These are phyloP conservation scores for Brettanomyces naardenensis DNA, from an alignment of 805 yeast genomes.

Conservation along the genomic window DNA sequence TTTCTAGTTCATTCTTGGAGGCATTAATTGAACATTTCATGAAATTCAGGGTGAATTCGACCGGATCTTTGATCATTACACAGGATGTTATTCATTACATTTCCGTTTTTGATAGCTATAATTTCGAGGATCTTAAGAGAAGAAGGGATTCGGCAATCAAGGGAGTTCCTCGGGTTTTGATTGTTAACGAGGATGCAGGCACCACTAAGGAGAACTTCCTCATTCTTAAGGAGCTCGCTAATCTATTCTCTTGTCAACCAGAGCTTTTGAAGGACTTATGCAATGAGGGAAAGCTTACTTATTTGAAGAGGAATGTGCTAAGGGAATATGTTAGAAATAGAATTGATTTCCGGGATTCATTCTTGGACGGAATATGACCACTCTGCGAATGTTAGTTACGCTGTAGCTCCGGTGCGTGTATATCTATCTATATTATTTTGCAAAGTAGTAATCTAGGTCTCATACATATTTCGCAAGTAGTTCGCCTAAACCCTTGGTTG, in stretches of 20 bases:
- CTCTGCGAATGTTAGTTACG: neutral
- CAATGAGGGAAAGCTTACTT: conserved; percentile 70
- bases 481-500: neutral
- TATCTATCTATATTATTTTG: conserved; percentile 4
- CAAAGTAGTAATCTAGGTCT: neutral
- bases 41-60: conserved; percentile 65
- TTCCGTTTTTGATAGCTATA: conserved; percentile 17
- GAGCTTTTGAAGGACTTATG: conserved; percentile 70
- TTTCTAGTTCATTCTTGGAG: conserved; percentile 29
- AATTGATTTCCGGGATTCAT: conserved; percentile 54
- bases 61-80: conserved; percentile 77
- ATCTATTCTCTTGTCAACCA: conserved; percentile 78
- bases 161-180: conserved; percentile 12
- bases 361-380: conserved; percentile 23
- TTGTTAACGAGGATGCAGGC: neutral
- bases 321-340: conserved; percentile 62
- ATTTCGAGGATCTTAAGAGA: conserved; percentile 5
- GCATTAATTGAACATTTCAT: conserved; percentile 64
- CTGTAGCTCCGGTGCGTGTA: too few relatives aligned
- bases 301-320: conserved; percentile 52
- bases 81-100: conserved; percentile 79
- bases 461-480: neutral
- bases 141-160: conserved; percentile 1
- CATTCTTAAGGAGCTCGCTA: conserved; percentile 71
- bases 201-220: conserved; percentile 39